Base-by-base conservation (phyloP, 225 moss, liverwort and hornwort genomes). In the Lunularia cruciata region DNA sequence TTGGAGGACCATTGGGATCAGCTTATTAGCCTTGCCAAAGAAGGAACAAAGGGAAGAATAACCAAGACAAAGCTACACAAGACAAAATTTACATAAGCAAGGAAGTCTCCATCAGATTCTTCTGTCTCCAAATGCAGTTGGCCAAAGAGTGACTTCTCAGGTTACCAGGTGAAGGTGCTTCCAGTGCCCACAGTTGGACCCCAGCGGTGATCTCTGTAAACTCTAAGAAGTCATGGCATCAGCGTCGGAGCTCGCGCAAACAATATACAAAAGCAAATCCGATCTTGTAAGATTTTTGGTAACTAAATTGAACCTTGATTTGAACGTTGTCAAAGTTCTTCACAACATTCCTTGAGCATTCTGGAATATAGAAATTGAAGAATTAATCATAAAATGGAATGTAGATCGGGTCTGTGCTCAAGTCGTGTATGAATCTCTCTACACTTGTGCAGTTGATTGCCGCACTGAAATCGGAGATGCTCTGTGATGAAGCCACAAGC, bases 391-490 rank as follows among this genome's bases (percentile, higher is more conserved):
- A n/a, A n/a, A n/a, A n/a, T n/a, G n/a, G n/a, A n/a, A n/a, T n/a
- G n/a, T n/a, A n/a, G n/a, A n/a, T n/a, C n/a, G n/a, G n/a, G n/a
- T n/a, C n/a, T n/a, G n/a, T n/a, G n/a, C n/a, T n/a, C n/a, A n/a
- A n/a, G n/a, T n/a, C n/a, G n/a, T n/a, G n/a, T n/a, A n/a, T n/a
- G n/a, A n/a, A n/a, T n/a, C n/a, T n/a, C n/a, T n/a, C n/a, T n/a
- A n/a, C n/a, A n/a, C n/a, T n/a, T n/a, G n/a, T 69, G 69, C 69
- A 69, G 69, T 38, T 69, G 23, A 55, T 19, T 27, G 55, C 69
- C 30, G 69, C 69, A 28, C 8, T 57, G 61, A 75, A 76, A 61
- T 28, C 59, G 2, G 42, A 51, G 6, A 47, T 49, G 63, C 40
- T 20, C 9, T 43, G 33, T 62, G 46, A 46, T 40, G 48, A 63